Conservation (phyloP, 2,329 filamentous ascomycete species). For the Talaromyces atroroseus region DNA sequence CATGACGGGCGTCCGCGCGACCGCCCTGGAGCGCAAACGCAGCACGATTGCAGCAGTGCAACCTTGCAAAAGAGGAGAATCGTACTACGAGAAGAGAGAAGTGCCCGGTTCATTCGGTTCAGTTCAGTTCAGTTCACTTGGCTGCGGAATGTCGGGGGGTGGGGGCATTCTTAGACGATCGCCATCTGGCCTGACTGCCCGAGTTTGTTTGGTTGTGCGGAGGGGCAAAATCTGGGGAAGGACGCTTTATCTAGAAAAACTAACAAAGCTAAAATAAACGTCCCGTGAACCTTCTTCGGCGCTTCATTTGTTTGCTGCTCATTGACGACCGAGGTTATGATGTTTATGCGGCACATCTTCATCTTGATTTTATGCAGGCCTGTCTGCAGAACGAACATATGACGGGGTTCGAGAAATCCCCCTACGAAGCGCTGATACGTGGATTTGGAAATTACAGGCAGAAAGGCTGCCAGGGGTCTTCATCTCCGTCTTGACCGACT, state of each 20-base stretch:
- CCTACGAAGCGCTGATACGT: neutral
- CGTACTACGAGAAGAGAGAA: neutral
- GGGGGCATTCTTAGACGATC: conserved; percentile 2
- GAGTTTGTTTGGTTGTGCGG: neutral
- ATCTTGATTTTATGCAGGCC: no score
- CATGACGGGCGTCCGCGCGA: conserved; percentile 7
- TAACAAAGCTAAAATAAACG: no score
- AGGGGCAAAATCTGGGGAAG: conserved; percentile 14
- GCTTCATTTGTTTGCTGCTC: neutral
- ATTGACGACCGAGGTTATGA: no score
- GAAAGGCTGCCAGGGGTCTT: neutral
- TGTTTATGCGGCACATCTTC: no score
- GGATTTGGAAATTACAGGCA: neutral
- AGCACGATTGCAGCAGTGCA: neutral
- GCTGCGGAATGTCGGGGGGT: conserved; percentile 12
- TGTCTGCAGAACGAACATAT: no score
- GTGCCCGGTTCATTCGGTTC: neutral
- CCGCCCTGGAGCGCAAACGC: neutral
- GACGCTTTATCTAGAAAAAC: conserved; percentile 6
- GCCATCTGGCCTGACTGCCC: neutral
- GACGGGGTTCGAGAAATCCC: neutral
- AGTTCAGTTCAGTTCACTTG: neutral
- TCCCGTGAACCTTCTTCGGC: neutral
- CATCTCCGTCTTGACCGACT: neutral
- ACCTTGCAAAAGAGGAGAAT: neutral